These are phyloP conservation scores for Tuber brumale DNA, from an alignment of 495 filamentous ascomycete species.

Conservation along the genomic window DNA sequence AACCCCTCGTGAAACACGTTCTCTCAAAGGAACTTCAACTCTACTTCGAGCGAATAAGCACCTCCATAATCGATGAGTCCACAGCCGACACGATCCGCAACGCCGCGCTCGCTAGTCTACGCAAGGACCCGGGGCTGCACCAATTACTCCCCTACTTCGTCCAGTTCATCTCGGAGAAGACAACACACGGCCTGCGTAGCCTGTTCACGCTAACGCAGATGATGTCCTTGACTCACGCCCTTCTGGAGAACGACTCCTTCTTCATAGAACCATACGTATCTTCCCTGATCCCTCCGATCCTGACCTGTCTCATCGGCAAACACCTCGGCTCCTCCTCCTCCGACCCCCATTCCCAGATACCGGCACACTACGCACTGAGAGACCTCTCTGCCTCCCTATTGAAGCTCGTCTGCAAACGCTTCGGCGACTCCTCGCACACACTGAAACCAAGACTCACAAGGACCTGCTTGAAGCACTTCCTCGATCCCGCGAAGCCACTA, in stretches of 20 bases:
- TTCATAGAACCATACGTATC: constrained; percentile 86
- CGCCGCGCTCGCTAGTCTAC: constrained; percentile 72
- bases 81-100: constrained; percentile 66
- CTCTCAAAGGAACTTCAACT: constrained; percentile 89
- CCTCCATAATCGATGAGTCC: constrained; percentile 73
- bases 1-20: constrained; percentile 88
- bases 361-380: constrained; percentile 71
- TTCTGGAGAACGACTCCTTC: constrained; percentile 74
- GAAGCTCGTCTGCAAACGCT: constrained; percentile 64
- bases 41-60: constrained; percentile 93
- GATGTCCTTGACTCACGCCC: constrained; percentile 75
- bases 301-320: constrained; percentile 85
- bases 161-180: constrained; percentile 86
- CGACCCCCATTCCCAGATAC: constrained; percentile 43
- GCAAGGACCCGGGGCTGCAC: constrained; percentile 82
- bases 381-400: constrained; percentile 76
- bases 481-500: constrained; percentile 73
- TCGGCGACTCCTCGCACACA: constrained; percentile 63
- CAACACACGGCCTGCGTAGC: constrained; percentile 81
- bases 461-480: constrained; percentile 80
- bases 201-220: constrained; percentile 81
- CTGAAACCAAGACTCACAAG: constrained; percentile 83
- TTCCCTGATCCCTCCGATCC: constrained; percentile 76
- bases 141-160: constrained; percentile 94
- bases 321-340: constrained; percentile 60